Percentiles rank a stretch among this genome's conserved stretches.
phyloP scores from a whole-genome alignment of 495 filamentous ascomycete genomes.

The Penicillium ucsense region DNA sequence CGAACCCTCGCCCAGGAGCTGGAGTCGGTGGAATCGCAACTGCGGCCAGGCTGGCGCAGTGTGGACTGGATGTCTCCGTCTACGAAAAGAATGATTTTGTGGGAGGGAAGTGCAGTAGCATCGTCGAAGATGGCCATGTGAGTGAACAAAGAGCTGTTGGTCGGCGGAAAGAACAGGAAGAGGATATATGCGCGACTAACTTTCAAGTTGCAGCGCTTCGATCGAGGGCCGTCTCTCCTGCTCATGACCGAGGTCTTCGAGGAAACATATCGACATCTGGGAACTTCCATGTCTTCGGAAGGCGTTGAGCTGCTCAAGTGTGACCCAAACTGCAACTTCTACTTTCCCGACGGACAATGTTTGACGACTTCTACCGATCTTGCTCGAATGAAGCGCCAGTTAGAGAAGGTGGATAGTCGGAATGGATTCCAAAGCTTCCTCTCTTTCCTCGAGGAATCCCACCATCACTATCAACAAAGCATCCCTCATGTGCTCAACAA shows the following conservation, averaged over 20 bases:
- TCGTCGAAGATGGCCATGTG: neutral
- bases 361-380: constrained; percentile 52
- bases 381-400: constrained; percentile 50
- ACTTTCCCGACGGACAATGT: constrained; percentile 49
- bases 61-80: constrained; percentile 1
- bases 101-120: constrained; percentile 4
- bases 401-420: constrained; percentile 56
- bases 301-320: constrained; percentile 55
- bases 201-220: constrained; percentile 43
- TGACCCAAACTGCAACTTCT: constrained; percentile 58
- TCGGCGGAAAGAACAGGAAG: too few species aligned
- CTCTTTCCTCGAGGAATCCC: constrained; percentile 50
- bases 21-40: constrained; percentile 2
- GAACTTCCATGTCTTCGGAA: constrained; percentile 47
- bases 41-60: constrained; percentile 1
- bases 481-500: constrained; percentile 46
- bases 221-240: constrained; percentile 61
- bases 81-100: constrained; percentile 3
- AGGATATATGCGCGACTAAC: too few species aligned
- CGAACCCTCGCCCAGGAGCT: neutral
- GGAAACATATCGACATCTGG: constrained; percentile 53
- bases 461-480: constrained; percentile 53
- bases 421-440: constrained; percentile 56
- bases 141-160: neutral
- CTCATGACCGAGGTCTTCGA: constrained; percentile 56